Conservation (phyloP, 2,329 filamentous ascomycete species). For the Beauveria sp. region DNA sequence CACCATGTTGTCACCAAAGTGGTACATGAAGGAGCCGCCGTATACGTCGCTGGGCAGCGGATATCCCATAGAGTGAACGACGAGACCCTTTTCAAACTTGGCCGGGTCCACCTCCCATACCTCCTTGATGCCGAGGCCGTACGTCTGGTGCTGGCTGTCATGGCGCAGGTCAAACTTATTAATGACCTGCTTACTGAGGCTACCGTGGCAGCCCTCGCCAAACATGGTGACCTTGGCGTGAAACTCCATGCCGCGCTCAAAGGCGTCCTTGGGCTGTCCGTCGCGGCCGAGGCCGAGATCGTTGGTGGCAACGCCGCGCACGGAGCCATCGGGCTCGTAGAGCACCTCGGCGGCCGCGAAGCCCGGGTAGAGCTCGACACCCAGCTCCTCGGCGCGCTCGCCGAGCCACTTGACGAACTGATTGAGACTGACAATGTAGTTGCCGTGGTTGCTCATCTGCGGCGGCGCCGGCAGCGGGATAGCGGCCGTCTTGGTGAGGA, state of each 20-base stretch:
- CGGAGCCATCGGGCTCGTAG: slow-evolving; percentile 78
- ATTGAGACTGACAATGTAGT: slow-evolving; percentile 94
- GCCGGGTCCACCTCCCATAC: slow-evolving; percentile 94
- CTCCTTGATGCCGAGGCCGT: slow-evolving; percentile 90
- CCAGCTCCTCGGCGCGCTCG: slow-evolving; percentile 90
- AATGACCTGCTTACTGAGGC: slow-evolving; percentile 87
- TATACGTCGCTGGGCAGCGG: slow-evolving; percentile 84
- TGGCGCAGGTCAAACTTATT: slow-evolving; percentile 87
- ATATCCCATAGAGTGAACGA: slow-evolving; percentile 89
- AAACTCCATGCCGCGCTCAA: slow-evolving; percentile 98
- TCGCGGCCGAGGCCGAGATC: slow-evolving; percentile 78
- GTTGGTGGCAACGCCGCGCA: slow-evolving; percentile 92
- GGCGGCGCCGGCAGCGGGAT: slow-evolving; percentile 82
- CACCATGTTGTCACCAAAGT: slow-evolving; percentile 96
- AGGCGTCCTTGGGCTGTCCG: slow-evolving; percentile 80
- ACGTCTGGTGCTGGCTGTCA: slow-evolving; percentile 90
- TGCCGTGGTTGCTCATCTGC: slow-evolving; percentile 97
- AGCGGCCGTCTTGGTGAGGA: slow-evolving; percentile 73
- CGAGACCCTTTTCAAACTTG: slow-evolving; percentile 80
- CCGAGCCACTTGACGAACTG: slow-evolving; percentile 94
- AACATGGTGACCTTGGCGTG: slow-evolving; percentile 87
- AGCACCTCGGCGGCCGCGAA: slow-evolving; percentile 92
- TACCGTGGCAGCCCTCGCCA: slow-evolving; percentile 92
- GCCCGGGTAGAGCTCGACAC: slow-evolving; percentile 92
- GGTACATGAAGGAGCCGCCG: slow-evolving; percentile 98